Base-by-base conservation (phyloP, 495 filamentous ascomycete species). In the Jackrogersella minutella region DNA sequence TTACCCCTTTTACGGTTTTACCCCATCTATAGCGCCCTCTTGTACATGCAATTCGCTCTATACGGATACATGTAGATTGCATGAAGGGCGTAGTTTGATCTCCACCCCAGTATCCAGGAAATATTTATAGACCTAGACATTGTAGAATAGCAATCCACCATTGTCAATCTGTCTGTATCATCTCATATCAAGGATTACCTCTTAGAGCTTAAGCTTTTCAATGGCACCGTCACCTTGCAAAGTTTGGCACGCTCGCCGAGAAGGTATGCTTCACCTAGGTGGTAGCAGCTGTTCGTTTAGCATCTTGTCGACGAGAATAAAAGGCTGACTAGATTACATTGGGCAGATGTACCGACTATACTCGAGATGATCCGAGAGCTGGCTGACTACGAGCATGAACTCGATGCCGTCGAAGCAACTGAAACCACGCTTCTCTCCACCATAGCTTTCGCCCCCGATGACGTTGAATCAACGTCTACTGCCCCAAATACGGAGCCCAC, bases 361-460 rank as follows among this genome's bases (percentile, higher is more conserved):
- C 86, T 97, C 62, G 75, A 86, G 61, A 79, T 97, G 68, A 96
- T 99, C 78, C 86, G 86, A 56, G 93, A 95, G 70, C 87, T 98
- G 4, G 94, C 95, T 64, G 84, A 87, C 69, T 97, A 97, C 79
- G 93, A 97, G 77, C 79, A 89, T 19, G 86, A 89, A 80, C 81
- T 88, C 14, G 79, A 89, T 72, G 80, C 85, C 58, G 93, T 97
- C 62, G 82, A 90, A 67, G 93, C 95, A 6, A 98, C 92, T 61
- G 84, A 90, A 37, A 80, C 82, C 16, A 85, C 85, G 24, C 91
- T 99, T 39, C 79, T 84, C 11, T 76, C 79, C 14, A 97, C 92
- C 37, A 89, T 99, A 74, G 91, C 91, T 39, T 93, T 95, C 76
- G 85, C 86, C 51, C 82, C 77, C 73, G 41, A 74, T 73, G 46